A percentile compares a stretch with the other conserved stretches of the same genome.
These are phyloP conservation scores for Verruconis gallopava DNA, from an alignment of 2,329 filamentous ascomycete species.

Conservation along the genomic window DNA sequence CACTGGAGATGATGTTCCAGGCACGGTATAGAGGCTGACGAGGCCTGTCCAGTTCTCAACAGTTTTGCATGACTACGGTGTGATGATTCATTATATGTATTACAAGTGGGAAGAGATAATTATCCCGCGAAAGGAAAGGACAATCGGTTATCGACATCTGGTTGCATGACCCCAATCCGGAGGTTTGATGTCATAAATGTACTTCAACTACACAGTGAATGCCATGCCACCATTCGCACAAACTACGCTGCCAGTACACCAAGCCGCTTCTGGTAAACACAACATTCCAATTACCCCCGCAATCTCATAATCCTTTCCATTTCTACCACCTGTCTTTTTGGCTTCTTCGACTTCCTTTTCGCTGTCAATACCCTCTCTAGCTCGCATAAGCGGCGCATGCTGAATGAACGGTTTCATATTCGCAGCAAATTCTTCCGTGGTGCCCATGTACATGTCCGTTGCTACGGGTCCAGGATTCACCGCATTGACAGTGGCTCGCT, in stretches of 20 bases:
- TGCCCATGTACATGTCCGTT: conserved; percentile 50
- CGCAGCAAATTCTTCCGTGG: conserved; percentile 43
- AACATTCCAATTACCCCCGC: conserved; percentile 68
- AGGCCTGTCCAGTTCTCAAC: too few relatives aligned
- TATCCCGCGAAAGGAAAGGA: too few relatives aligned
- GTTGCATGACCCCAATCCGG: too few relatives aligned
- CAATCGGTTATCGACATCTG: too few relatives aligned
- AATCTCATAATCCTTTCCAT: conserved; percentile 56
- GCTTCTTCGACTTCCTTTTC: conserved; percentile 37
- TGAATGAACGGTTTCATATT: conserved; percentile 48
- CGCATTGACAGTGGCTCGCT: conserved; percentile 50
- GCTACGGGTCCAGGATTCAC: conserved; percentile 54
- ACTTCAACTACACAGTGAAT: conserved; percentile 2
- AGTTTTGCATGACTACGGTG: too few relatives aligned
- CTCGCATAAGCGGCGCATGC: conserved; percentile 50
- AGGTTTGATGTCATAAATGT: too few relatives aligned
- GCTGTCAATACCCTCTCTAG: conserved; percentile 48
- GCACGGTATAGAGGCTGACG: too few relatives aligned
- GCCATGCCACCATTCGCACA: conserved; percentile 67
- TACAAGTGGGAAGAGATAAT: too few relatives aligned
- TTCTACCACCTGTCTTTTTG: conserved; percentile 34
- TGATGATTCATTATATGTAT: too few relatives aligned
- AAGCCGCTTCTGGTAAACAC: conserved; percentile 55
- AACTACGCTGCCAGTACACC: conserved; percentile 69
- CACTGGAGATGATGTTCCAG: too few relatives aligned